Percentiles rank a stretch among this genome's conserved stretches.
phyloP scores from a whole-genome alignment of 495 filamentous ascomycete genomes.

The Penicillium coffeae region DNA sequence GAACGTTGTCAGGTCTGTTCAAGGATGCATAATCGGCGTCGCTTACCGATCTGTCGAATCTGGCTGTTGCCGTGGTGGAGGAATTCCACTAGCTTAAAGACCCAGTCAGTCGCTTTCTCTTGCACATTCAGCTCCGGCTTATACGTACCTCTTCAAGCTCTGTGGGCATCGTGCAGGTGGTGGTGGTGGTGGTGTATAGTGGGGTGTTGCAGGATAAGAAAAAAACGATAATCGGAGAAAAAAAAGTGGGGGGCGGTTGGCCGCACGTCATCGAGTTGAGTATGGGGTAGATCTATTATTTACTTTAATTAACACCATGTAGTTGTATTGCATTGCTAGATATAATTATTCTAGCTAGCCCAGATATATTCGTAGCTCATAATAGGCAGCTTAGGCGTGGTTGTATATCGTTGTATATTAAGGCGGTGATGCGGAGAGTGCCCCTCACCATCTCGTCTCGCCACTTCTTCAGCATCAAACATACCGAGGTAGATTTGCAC shows the following conservation, averaged over 20 bases:
- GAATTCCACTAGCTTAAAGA: constrained; percentile 84
- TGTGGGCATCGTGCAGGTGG: constrained; percentile 59
- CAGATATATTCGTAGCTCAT: background rate
- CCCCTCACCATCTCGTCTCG: background rate
- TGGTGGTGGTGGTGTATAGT: background rate
- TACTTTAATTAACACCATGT: too few relatives aligned
- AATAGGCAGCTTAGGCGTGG: too few relatives aligned
- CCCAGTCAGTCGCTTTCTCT: background rate
- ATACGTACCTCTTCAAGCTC: constrained; percentile 71
- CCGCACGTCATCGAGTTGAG: constrained; percentile 22
- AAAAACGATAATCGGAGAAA: constrained; percentile 14
- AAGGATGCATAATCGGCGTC: constrained; percentile 1
- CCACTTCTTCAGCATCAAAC: too few relatives aligned
- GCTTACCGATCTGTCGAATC: constrained; percentile 68
- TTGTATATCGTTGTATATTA: too few relatives aligned
- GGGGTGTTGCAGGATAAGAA: background rate
- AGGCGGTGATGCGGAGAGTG: too few relatives aligned
- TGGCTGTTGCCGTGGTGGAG: constrained; percentile 85
- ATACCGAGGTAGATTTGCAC: too few relatives aligned
- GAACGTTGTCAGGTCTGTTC: background rate
- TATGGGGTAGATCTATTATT: too few relatives aligned
- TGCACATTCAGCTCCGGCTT: background rate
- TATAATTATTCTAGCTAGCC: background rate
- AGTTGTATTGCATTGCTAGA: constrained; percentile 1
- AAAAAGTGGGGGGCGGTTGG: background rate